These are phyloP conservation scores for Vanrija humicola DNA, from an alignment of 1,284 basidiomycete genomes.

Conservation along the genomic window DNA sequence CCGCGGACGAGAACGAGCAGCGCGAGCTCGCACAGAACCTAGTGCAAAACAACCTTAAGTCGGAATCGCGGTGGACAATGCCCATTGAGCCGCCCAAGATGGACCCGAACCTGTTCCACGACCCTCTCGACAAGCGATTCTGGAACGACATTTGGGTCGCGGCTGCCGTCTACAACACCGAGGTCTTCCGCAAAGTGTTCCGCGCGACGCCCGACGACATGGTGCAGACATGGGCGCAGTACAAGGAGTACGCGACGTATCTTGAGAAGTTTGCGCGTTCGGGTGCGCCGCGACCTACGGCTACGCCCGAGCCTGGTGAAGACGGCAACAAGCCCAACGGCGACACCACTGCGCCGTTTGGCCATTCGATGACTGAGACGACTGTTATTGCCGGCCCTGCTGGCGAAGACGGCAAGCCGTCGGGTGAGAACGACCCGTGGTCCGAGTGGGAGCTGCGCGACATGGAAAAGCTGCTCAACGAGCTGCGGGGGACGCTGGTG, in stretches of 20 bases:
- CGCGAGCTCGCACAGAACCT: constrained; percentile 55
- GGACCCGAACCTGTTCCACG: constrained; percentile 73
- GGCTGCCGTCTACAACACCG: constrained; percentile 79
- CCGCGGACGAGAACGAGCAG: constrained; percentile 51
- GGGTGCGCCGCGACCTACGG: background rate
- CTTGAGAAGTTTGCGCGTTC: constrained; percentile 62
- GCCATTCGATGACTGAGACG: too few species aligned
- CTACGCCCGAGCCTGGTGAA: background rate
- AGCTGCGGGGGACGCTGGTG: constrained; percentile 82
- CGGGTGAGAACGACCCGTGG: constrained; percentile 64
- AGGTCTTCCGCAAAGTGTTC: constrained; percentile 90
- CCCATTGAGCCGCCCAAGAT: constrained; percentile 66
- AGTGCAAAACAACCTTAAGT: constrained; percentile 59
- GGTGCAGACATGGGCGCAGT: constrained; percentile 89
- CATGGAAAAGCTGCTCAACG: constrained; percentile 75
- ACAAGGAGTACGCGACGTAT: constrained; percentile 72
- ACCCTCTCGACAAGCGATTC: constrained; percentile 78
- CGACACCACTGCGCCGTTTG: too few species aligned
- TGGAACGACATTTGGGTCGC: constrained; percentile 87
- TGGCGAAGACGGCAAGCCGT: constrained; percentile 23
- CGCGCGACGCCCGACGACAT: constrained; percentile 85
- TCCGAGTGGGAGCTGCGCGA: constrained; percentile 76
- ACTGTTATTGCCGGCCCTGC: too few species aligned
- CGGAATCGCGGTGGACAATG: constrained; percentile 51
- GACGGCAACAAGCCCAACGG: background rate